Evolutionary conservation across 192 early-diverging fungal species (phyloP).

Genomic region (Rhizophagus clarus): DNA sequence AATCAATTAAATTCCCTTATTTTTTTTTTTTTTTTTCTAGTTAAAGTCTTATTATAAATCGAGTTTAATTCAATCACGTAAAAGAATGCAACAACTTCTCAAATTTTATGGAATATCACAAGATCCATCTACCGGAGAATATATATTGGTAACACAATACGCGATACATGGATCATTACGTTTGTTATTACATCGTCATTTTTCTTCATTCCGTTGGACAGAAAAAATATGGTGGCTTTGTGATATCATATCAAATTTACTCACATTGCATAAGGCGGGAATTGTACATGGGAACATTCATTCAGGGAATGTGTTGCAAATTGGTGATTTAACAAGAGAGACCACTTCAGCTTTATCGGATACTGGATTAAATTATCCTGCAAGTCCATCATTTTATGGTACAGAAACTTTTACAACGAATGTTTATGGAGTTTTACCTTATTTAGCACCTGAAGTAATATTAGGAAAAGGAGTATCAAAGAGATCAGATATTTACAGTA

Average conservation of each 20-base stretch:
- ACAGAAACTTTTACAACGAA: not conserved
- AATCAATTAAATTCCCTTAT: not conserved
- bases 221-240: slow-evolving; percentile 22
- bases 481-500: slow-evolving; percentile 5
- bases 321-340: not conserved
- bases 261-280: not conserved
- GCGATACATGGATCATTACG: not conserved
- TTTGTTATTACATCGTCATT: not conserved
- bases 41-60: not conserved
- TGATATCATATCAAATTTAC: slow-evolving; percentile 4
- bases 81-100: not conserved
- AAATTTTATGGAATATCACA: slow-evolving; percentile 10
- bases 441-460: slow-evolving; percentile 17
- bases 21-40: not conserved
- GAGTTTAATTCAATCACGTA: not conserved
- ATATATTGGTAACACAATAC: slow-evolving; percentile 13
- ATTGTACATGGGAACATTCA: slow-evolving; percentile 21
- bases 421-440: slow-evolving; percentile 21
- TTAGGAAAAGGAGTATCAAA: not conserved
- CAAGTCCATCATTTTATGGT: not conserved
- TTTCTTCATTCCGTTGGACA: not conserved
- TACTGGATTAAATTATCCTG: slow-evolving; percentile 11
- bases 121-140: not conserved
- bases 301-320: slow-evolving; percentile 9
- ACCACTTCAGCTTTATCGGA: not conserved